Percentiles rank a stretch among this genome's conserved stretches.
Evolutionary conservation across 495 filamentous ascomycete genomes (phyloP).

Genomic region (Hypoxylon subgilvum): DNA sequence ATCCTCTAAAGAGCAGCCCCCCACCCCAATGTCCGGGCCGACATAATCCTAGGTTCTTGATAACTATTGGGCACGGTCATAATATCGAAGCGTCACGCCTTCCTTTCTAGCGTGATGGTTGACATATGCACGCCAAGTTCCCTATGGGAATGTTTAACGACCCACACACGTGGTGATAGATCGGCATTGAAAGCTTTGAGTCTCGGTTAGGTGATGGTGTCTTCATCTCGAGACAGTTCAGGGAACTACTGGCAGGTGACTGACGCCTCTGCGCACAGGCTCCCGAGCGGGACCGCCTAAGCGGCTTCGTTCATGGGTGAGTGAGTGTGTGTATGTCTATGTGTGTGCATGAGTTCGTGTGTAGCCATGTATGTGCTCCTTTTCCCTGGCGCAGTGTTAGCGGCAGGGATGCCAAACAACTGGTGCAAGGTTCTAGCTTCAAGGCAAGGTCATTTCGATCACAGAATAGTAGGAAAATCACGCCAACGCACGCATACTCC

Average conservation of each 20-base stretch:
- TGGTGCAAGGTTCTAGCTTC: constrained; percentile 33
- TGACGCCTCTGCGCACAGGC: constrained; percentile 35
- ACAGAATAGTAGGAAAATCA: constrained; percentile 30
- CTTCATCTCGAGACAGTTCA: constrained; percentile 33
- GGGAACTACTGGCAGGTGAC: constrained; percentile 26
- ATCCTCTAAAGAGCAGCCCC: constrained; percentile 24
- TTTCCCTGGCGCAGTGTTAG: constrained; percentile 10
- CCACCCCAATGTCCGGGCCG: constrained; percentile 27
- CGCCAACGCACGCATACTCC: constrained; percentile 19
- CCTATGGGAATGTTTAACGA: constrained; percentile 33
- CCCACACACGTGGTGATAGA: constrained; percentile 41
- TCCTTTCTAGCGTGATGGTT: constrained; percentile 23
- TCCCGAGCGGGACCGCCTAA: constrained; percentile 32
- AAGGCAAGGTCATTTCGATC: constrained; percentile 29
- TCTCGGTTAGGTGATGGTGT: constrained; percentile 36
- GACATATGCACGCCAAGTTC: constrained; percentile 26
- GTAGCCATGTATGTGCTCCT: constrained; percentile 11
- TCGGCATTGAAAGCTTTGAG: constrained; percentile 36
- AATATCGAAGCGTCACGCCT: constrained; percentile 32
- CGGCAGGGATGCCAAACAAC: constrained; percentile 28
- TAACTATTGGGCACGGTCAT: constrained; percentile 27
- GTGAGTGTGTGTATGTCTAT: too few species aligned
- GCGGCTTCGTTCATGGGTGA: too few species aligned
- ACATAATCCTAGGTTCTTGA: constrained; percentile 27
- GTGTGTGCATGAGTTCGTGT: too few species aligned